phyloP scores from a whole-genome alignment of 495 filamentous ascomycete species.

The Entonaema liquescens region DNA sequence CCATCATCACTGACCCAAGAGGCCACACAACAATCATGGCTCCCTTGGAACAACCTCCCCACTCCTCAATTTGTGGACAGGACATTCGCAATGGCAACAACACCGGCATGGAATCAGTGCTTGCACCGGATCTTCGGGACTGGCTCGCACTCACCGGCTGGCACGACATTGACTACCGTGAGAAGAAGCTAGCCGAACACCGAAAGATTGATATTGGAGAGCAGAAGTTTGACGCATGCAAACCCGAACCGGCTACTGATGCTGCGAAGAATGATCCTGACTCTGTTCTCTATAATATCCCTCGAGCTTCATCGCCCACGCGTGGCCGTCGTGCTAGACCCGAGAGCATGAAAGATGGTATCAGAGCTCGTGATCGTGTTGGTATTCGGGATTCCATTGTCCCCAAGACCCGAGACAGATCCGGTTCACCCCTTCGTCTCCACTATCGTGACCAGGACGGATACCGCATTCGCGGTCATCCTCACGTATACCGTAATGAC shows the following conservation, averaged over 20 bases:
- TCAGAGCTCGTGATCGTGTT: background rate
- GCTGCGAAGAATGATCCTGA: background rate
- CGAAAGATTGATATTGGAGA: conserved; percentile 40
- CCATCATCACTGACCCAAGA: background rate
- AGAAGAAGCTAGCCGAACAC: conserved; percentile 52
- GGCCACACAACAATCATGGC: background rate
- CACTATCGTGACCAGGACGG: conserved; percentile 8
- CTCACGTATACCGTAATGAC: conserved; percentile 8
- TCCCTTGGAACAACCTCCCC: background rate
- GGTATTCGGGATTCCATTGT: conserved; percentile 35
- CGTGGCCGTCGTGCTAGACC: background rate
- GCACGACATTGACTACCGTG: conserved; percentile 60
- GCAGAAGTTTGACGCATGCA: background rate
- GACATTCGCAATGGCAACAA: background rate
- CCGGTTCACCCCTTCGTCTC: conserved; percentile 26
- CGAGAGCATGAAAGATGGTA: background rate
- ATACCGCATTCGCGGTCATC: conserved; percentile 12
- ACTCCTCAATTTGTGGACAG: background rate
- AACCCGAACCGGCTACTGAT: background rate
- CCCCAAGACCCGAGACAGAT: conserved; percentile 20
- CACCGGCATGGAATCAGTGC: background rate
- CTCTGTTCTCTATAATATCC: background rate
- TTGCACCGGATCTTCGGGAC: conserved; percentile 58
- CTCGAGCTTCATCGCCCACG: background rate
- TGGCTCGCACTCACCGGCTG: conserved; percentile 70